A percentile compares a stretch with the other conserved stretches of the same genome.
Evolutionary conservation across 371 early-diverging fungal genomes (phyloP).

Genomic region (Blastocladiella emersonii): DNA sequence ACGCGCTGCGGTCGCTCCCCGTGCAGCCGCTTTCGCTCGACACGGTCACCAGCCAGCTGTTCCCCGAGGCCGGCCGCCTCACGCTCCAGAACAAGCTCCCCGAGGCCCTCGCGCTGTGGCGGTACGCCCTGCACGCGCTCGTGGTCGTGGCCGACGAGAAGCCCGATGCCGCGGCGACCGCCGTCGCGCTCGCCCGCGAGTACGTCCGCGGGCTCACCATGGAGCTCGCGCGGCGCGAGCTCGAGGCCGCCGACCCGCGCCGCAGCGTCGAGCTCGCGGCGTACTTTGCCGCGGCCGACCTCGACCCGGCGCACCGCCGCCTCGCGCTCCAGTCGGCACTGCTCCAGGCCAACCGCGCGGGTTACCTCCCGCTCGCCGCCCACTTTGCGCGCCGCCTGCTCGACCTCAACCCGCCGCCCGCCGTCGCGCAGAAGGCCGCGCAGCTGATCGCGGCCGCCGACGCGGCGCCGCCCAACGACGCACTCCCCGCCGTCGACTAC

Average conservation of each 20-base stretch:
- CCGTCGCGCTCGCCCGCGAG: constrained; percentile 70
- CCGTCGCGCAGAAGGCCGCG: constrained; percentile 49
- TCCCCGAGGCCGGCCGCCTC: constrained; percentile 52
- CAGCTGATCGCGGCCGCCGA: background rate
- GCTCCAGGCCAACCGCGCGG: constrained; percentile 58
- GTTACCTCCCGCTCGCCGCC: constrained; percentile 64
- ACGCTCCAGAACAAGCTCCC: constrained; percentile 41
- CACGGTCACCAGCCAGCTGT: constrained; percentile 55
- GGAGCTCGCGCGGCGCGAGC: constrained; percentile 58
- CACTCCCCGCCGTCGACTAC: constrained; percentile 18
- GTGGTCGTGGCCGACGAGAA: constrained; percentile 47
- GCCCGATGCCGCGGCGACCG: constrained; percentile 42
- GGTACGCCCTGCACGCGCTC: constrained; percentile 52
- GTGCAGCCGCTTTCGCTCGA: constrained; percentile 32
- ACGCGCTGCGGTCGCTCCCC: constrained; percentile 37
- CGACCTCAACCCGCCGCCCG: constrained; percentile 64
- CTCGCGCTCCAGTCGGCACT: constrained; percentile 71
- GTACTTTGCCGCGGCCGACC: constrained; percentile 82
- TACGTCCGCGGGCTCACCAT: constrained; percentile 76
- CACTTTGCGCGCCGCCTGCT: constrained; percentile 73
- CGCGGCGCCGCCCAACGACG: background rate
- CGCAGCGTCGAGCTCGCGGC: constrained; percentile 64
- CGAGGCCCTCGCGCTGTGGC: constrained; percentile 60
- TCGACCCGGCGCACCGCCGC: constrained; percentile 74
- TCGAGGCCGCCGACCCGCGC: constrained; percentile 25